Evolutionary conservation across 805 yeast genomes (phyloP).

Genomic region (Saturnispora quitensis): DNA sequence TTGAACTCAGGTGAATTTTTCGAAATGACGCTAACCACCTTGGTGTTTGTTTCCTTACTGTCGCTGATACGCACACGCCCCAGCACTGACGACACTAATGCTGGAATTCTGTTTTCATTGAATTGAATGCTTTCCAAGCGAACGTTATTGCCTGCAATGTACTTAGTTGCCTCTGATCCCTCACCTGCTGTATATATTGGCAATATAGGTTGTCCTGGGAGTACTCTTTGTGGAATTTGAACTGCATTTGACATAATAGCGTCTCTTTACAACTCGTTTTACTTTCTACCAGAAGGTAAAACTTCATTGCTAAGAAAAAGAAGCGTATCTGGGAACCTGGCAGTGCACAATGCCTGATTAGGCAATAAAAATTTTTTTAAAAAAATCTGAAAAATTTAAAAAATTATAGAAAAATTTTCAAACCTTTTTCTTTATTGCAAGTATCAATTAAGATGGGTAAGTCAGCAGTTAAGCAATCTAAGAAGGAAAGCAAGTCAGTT

Average conservation of each 20-base stretch:
- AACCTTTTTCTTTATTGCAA: constrained; percentile 4
- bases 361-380: constrained; percentile 6
- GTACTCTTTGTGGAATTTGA: constrained; percentile 37
- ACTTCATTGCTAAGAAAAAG: not conserved
- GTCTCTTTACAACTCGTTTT: not conserved
- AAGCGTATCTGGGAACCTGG: not conserved
- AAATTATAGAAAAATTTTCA: constrained; percentile 2
- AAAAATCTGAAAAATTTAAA: constrained; percentile 1
- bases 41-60: constrained; percentile 3
- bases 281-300: not conserved
- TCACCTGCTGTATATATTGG: constrained; percentile 38
- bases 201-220: constrained; percentile 78
- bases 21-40: constrained; percentile 16
- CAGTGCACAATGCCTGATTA: not conserved
- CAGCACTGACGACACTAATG: constrained; percentile 46
- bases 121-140: constrained; percentile 37
- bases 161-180: constrained; percentile 25
- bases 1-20: constrained; percentile 18
- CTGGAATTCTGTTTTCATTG: constrained; percentile 31
- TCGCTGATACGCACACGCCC: constrained; percentile 41
- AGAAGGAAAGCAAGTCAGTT: constrained; percentile 17
- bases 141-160: constrained; percentile 59
- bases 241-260: too few relatives aligned
- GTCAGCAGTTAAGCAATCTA: constrained; percentile 21
- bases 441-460: constrained; percentile 20